Evolutionary conservation across 257 asterid genomes (phyloP).

Genomic region (Vinca minor): DNA sequence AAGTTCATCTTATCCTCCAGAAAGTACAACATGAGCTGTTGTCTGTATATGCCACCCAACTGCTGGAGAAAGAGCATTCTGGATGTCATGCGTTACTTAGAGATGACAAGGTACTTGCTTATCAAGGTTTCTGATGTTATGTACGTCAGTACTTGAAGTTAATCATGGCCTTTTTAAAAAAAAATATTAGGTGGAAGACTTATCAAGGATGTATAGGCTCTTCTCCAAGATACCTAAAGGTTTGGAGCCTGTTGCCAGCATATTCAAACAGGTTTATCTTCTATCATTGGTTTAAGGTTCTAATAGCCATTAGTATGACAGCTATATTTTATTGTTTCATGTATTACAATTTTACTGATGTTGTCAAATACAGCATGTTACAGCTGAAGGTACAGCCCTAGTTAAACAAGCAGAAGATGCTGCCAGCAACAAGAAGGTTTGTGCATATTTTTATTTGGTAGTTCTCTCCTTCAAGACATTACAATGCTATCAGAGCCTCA

Average conservation of each 20-base stretch:
- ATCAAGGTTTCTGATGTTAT: neutral
- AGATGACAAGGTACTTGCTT: conserved; percentile 73
- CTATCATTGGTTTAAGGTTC: neutral
- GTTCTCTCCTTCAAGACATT: too few relatives aligned
- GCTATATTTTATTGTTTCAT: neutral
- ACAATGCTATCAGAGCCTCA: too few relatives aligned
- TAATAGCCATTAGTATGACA: neutral
- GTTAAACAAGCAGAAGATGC: conserved; percentile 99
- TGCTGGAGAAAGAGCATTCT: conserved; percentile 94
- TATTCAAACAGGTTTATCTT: conserved; percentile 75
- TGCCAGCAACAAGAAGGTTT: conserved; percentile 86
- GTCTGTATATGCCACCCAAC: conserved; percentile 87
- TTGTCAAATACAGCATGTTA: conserved; percentile 67
- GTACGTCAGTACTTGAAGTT: neutral
- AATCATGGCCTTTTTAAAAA: neutral
- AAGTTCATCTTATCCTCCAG: conserved; percentile 27
- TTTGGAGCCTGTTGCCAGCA: conserved; percentile 74
- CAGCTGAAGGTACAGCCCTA: conserved; percentile 90
- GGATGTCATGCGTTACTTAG: conserved; percentile 94
- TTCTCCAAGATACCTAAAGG: conserved; percentile 83
- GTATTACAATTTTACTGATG: conserved; percentile 15
- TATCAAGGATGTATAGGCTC: conserved; percentile 97
- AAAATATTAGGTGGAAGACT: conserved; percentile 65
- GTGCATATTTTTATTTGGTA: too few relatives aligned
- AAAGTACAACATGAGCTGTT: conserved; percentile 83